Evolutionary conservation across 2,329 filamentous ascomycete genomes (phyloP).

Genomic region (Cercospora berteroae): DNA sequence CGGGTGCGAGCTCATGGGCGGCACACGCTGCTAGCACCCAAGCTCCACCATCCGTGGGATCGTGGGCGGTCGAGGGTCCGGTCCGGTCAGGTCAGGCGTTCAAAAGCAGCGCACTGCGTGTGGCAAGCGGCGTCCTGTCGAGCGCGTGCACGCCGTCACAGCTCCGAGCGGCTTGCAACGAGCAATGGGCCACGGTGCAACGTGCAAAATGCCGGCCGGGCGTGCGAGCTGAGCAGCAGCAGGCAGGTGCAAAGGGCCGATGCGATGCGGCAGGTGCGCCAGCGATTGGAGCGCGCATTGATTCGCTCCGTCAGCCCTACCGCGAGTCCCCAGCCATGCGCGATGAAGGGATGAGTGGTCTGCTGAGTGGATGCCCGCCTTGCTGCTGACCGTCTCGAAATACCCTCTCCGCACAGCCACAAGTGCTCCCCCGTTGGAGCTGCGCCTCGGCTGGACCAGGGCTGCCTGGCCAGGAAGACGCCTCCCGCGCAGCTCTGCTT

Average conservation of each 20-base stretch:
- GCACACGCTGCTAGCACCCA: conserved; percentile 11
- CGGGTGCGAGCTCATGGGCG: conserved; percentile 15
- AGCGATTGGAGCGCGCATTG: conserved; percentile 15
- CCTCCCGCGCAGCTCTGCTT: background rate
- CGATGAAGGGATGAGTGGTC: conserved; percentile 17
- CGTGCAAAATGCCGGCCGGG: conserved; percentile 4
- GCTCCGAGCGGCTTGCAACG: background rate
- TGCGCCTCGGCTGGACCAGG: conserved; percentile 4
- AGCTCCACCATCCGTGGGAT: conserved; percentile 16
- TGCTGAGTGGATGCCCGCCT: conserved; percentile 9
- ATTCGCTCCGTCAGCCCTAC: conserved; percentile 26
- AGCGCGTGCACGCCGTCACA: background rate
- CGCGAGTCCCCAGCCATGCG: conserved; percentile 19
- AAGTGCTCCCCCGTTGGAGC: background rate
- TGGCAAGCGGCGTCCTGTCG: background rate
- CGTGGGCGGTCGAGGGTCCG: background rate
- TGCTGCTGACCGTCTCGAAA: background rate
- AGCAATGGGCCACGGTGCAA: background rate
- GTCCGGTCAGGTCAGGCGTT: background rate
- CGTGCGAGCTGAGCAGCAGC: conserved; percentile 17
- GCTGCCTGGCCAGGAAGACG: conserved; percentile 1
- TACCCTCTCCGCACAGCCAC: conserved; percentile 16
- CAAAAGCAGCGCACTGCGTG: background rate
- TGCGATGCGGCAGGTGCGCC: conserved; percentile 19
- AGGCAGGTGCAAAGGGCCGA: conserved; percentile 13